Evolutionary conservation across 352 stramenopile species (phyloP).

Genomic region (Globisporangium yorkense): DNA sequence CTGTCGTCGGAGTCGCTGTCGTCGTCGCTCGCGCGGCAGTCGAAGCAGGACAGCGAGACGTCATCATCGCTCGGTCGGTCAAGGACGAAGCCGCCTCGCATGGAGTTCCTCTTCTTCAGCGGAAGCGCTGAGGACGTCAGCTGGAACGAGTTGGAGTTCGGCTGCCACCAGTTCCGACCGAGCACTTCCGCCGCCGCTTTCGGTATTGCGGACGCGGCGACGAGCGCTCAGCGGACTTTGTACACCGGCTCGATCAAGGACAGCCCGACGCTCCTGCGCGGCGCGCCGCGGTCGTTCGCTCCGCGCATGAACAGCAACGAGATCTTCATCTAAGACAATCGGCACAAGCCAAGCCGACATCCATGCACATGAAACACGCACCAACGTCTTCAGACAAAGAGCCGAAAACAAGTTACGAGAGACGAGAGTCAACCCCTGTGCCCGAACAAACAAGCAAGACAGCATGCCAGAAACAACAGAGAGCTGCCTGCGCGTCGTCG

Average conservation of each 20-base stretch:
- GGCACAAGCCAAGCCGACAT: neutral
- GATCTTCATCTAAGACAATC: slow-evolving; percentile 6
- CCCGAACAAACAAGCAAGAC: too few species aligned
- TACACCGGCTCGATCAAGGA: slow-evolving; percentile 17
- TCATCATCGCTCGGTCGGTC: neutral
- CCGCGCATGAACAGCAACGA: slow-evolving; percentile 19
- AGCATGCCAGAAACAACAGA: too few species aligned
- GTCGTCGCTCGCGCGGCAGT: neutral
- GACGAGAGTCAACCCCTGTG: too few species aligned
- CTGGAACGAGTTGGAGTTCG: slow-evolving; percentile 25
- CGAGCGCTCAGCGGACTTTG: neutral
- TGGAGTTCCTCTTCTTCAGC: slow-evolving; percentile 59
- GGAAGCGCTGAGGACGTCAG: slow-evolving; percentile 32
- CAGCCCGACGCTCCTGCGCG: slow-evolving; percentile 35
- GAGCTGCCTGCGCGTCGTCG: too few species aligned
- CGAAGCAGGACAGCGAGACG: neutral
- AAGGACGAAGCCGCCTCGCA: slow-evolving; percentile 13
- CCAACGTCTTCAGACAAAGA: too few species aligned
- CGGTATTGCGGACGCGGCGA: neutral
- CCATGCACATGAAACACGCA: too few species aligned
- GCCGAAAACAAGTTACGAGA: too few species aligned
- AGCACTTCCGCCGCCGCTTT: slow-evolving; percentile 1
- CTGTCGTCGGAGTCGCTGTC: slow-evolving; percentile 3
- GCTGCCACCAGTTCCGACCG: slow-evolving; percentile 14
- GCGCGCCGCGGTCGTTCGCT: slow-evolving; percentile 34